phyloP scores from a whole-genome alignment of 352 stramenopile genomes.

The Aphanomyces stellatus region DNA sequence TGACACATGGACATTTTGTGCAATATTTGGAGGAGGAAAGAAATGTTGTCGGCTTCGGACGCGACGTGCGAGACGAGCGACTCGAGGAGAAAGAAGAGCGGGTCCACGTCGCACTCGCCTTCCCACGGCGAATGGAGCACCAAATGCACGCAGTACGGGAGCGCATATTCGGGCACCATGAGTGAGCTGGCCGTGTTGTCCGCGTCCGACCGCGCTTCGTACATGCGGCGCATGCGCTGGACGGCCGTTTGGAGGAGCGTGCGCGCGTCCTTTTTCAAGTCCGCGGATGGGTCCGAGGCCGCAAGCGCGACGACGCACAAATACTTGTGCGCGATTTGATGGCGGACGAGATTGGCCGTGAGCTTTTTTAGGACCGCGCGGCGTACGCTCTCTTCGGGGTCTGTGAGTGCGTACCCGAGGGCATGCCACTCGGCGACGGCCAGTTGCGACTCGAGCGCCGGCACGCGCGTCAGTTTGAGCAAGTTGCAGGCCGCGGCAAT shows the following conservation, averaged over 20 bases:
- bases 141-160: conserved; percentile 78
- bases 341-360: conserved; percentile 58
- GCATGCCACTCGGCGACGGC: conserved; percentile 63
- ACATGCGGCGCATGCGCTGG: conserved; percentile 67
- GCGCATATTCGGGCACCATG: conserved; percentile 73
- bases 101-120: conserved; percentile 37
- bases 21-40: conserved; percentile 77
- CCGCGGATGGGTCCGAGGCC: conserved; percentile 37
- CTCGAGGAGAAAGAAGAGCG: conserved; percentile 67
- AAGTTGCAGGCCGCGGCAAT: conserved; percentile 39
- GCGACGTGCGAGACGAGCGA: conserved; percentile 45
- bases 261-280: conserved; percentile 48
- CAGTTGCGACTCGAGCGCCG: conserved; percentile 40
- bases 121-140: conserved; percentile 11
- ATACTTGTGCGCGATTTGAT: conserved; percentile 66
- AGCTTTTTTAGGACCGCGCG: conserved; percentile 64
- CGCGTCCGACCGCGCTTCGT: conserved; percentile 36
- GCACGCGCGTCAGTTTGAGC: conserved; percentile 56
- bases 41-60: conserved; percentile 66
- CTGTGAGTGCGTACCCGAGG: conserved; percentile 64
- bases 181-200: conserved; percentile 34
- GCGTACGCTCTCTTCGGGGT: conserved; percentile 64
- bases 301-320: conserved; percentile 63
- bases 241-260: conserved; percentile 44
- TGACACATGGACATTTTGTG: conserved; percentile 66